phyloP scores from a whole-genome alignment of 306 rosid species.

The Medicago lupulina region DNA sequence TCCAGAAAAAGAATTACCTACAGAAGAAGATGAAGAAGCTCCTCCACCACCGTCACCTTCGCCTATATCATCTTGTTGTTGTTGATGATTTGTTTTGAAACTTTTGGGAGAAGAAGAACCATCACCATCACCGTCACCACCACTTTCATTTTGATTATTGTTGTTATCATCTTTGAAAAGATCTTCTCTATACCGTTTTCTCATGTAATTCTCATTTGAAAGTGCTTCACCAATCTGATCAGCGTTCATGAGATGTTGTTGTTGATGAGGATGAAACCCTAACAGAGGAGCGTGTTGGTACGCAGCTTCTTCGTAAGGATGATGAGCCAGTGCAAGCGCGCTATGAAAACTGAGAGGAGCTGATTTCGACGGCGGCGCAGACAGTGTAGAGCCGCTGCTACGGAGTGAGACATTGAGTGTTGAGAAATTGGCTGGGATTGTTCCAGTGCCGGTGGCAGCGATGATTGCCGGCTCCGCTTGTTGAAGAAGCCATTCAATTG shows the following conservation, averaged over 20 bases:
- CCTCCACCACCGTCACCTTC: not conserved
- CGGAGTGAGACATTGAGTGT: slow-evolving; percentile 80
- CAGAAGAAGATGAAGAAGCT: not conserved
- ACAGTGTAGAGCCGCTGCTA: slow-evolving; percentile 72
- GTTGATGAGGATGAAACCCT: slow-evolving; percentile 74
- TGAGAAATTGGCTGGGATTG: slow-evolving; percentile 90
- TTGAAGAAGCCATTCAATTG: slow-evolving; percentile 91
- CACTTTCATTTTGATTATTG: slow-evolving; percentile 44
- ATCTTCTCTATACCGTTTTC: slow-evolving; percentile 89
- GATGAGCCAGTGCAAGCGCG: slow-evolving; percentile 72
- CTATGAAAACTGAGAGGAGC: slow-evolving; percentile 75
- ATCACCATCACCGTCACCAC: not conserved
- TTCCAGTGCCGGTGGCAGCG: slow-evolving; percentile 88
- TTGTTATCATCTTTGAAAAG: slow-evolving; percentile 69
- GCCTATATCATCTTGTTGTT: not conserved
- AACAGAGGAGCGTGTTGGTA: slow-evolving; percentile 67
- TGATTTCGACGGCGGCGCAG: slow-evolving; percentile 79
- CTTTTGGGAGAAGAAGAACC: slow-evolving; percentile 46
- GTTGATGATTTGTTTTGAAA: slow-evolving; percentile 3
- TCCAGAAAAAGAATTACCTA: slow-evolving; percentile 13
- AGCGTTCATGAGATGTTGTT: slow-evolving; percentile 61
- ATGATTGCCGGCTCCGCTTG: slow-evolving; percentile 91
- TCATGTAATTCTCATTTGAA: slow-evolving; percentile 73
- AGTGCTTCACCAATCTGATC: slow-evolving; percentile 74
- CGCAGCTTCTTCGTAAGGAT: slow-evolving; percentile 73